Evolutionary conservation across 768 basidiomycete genomes (phyloP).

Genomic region (Rhodotorula babjevae): DNA sequence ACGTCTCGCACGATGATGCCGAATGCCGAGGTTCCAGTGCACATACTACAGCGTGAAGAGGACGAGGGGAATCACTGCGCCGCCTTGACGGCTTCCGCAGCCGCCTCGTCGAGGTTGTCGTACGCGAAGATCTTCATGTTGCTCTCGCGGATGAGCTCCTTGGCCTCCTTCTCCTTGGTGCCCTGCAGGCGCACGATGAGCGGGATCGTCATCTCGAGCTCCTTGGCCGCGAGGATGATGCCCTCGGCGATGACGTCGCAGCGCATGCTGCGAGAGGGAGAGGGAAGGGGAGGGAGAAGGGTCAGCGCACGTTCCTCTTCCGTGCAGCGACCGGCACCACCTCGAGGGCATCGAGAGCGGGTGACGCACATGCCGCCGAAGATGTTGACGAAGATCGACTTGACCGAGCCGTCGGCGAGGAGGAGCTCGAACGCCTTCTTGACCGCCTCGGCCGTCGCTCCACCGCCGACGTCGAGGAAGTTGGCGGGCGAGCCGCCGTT

Average conservation of each 20-base stretch:
- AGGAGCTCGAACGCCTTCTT: conserved; percentile 99
- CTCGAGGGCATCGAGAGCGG: not conserved
- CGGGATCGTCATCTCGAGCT: conserved; percentile 76
- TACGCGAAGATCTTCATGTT: conserved; percentile 73
- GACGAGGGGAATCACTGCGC: too few relatives aligned
- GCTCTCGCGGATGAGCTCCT: conserved; percentile 53
- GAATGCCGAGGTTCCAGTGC: too few relatives aligned
- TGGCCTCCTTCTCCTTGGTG: conserved; percentile 92
- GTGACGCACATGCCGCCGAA: conserved; percentile 62
- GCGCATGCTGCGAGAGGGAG: conserved; percentile 77
- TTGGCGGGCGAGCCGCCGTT: conserved; percentile 97
- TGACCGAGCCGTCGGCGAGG: conserved; percentile 81
- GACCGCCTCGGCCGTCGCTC: conserved; percentile 95
- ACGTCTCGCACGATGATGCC: too few relatives aligned
- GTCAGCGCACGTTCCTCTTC: not conserved
- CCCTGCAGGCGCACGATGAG: conserved; percentile 92
- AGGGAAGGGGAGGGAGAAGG: not conserved
- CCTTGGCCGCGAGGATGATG: conserved; percentile 95
- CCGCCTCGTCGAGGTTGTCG: conserved; percentile 79
- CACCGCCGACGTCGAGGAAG: conserved; percentile 98
- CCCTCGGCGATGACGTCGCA: conserved; percentile 98
- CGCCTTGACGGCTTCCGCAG: conserved; percentile 51
- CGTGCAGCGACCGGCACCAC: too few relatives aligned
- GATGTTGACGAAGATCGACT: conserved; percentile 98
- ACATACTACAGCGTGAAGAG: too few relatives aligned